Percentiles rank a stretch among this genome's conserved stretches.
Conservation (phyloP, 208 protist species). For the Angomonas ambiguus region DNA sequence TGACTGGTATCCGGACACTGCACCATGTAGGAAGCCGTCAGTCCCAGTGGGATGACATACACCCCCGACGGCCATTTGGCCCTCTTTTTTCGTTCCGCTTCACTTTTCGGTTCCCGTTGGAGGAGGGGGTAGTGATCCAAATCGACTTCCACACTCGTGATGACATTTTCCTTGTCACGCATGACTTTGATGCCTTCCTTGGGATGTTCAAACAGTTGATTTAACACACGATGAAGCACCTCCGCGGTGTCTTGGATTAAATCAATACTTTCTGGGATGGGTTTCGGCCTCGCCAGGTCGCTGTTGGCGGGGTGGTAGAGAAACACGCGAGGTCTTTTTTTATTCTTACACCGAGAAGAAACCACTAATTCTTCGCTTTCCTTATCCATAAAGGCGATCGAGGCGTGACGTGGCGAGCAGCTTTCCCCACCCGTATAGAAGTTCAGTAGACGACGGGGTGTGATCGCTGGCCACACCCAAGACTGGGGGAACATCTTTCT, state of each 20-base stretch:
- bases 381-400: constrained; percentile 36
- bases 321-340: constrained; percentile 24
- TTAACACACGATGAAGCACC: not conserved
- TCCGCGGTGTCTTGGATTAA: not conserved
- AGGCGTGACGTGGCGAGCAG: constrained; percentile 12
- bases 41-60: constrained; percentile 32
- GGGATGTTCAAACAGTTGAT: not conserved
- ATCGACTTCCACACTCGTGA: constrained; percentile 37
- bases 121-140: constrained; percentile 12
- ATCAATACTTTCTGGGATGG: not conserved
- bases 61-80: constrained; percentile 27
- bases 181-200: constrained; percentile 29
- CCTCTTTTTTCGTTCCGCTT: constrained; percentile 18
- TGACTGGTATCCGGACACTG: constrained; percentile 26
- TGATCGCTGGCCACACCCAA: constrained; percentile 41
- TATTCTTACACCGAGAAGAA: constrained; percentile 29
- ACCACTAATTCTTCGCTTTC: constrained; percentile 33
- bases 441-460: constrained; percentile 32
- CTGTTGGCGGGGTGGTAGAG: constrained; percentile 39
- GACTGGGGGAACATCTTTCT: constrained; percentile 16
- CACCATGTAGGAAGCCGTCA: constrained; percentile 41
- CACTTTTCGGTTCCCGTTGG: constrained; percentile 13
- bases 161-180: constrained; percentile 21
- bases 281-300: constrained; percentile 24
- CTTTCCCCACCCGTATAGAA: constrained; percentile 37